A percentile compares a stretch with the other conserved stretches of the same genome.
Conservation (phyloP, 2,329 filamentous ascomycete species). For the Cercospora sojina region DNA sequence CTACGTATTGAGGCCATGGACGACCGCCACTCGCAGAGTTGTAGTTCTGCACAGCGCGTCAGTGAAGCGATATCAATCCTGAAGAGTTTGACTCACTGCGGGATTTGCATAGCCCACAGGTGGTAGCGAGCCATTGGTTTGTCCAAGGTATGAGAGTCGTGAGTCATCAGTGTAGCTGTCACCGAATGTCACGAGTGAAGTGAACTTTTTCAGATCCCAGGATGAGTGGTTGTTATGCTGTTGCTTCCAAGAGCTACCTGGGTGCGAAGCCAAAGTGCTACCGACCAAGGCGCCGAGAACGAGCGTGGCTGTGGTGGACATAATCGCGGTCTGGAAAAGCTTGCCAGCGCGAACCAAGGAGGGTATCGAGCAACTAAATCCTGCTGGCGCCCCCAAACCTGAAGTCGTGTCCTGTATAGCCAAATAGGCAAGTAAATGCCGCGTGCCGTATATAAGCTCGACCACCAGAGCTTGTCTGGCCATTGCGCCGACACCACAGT, state of each 20-base stretch:
- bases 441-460: neutral
- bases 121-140: constrained; percentile 59
- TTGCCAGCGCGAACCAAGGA: neutral
- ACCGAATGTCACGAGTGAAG: constrained; percentile 67
- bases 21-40: constrained; percentile 64
- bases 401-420: neutral
- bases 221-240: neutral
- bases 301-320: neutral
- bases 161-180: constrained; percentile 72
- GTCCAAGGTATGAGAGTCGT: constrained; percentile 62
- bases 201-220: constrained; percentile 52
- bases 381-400: neutral
- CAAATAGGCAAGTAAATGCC: neutral
- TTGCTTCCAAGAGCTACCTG: neutral
- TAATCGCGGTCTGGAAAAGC: neutral
- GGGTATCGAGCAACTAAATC: neutral
- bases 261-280: constrained; percentile 1
- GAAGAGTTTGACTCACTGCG: constrained; percentile 38
- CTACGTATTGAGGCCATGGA: constrained; percentile 67
- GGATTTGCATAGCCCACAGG: constrained; percentile 59
- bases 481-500: neutral
- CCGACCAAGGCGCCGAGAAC: neutral
- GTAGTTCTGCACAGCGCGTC: constrained; percentile 27
- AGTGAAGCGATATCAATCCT: neutral
- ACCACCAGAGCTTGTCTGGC: neutral